A percentile compares a stretch with the other conserved stretches of the same genome.
phyloP scores from a whole-genome alignment of 108 stramenopile species.

The Chaetoceros tenuissimus region DNA sequence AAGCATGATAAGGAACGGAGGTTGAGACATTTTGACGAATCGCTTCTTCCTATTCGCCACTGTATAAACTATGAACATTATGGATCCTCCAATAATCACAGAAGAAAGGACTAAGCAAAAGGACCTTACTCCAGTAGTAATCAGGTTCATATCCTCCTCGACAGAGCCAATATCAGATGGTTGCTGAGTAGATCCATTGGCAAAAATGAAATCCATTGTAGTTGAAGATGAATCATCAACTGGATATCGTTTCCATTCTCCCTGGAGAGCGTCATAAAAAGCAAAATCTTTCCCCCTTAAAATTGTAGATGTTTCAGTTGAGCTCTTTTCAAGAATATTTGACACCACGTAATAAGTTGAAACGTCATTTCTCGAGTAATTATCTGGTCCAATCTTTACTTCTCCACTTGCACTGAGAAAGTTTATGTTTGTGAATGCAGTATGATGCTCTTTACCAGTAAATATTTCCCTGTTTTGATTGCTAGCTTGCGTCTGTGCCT shows the following conservation, averaged over 20 bases:
- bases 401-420: slow-evolving; percentile 1
- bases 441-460: slow-evolving; percentile 2
- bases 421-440: not conserved
- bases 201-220: not conserved
- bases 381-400: slow-evolving; percentile 1
- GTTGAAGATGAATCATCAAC: not conserved
- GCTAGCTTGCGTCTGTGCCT: not conserved
- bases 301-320: not conserved
- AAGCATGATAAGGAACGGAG: slow-evolving; percentile 42
- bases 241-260: not conserved
- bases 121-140: not conserved
- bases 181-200: not conserved
- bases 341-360: not conserved
- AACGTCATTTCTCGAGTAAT: not conserved
- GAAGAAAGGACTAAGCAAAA: not conserved
- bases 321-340: not conserved
- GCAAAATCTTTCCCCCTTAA: not conserved
- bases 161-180: not conserved
- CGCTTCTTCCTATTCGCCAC: not conserved
- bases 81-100: not conserved
- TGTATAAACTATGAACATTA: not conserved
- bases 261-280: not conserved
- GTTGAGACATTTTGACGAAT: slow-evolving; percentile 23
- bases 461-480: not conserved
- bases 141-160: not conserved